phyloP scores from a whole-genome alignment of 2,329 filamentous ascomycete species.

The Epichloe amarillans region DNA sequence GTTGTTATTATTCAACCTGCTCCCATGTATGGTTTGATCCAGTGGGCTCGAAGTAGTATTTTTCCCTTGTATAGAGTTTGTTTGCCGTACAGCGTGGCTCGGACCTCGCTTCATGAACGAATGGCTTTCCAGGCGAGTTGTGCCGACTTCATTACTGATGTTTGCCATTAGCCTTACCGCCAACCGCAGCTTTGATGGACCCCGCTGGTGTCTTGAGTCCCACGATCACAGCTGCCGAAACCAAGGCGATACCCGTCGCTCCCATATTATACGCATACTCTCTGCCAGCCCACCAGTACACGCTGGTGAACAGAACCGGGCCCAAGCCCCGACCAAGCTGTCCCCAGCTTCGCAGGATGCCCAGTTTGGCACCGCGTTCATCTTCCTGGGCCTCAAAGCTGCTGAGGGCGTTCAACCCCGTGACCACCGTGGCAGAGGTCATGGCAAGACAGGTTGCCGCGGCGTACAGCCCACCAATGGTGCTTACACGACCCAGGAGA shows the following conservation, averaged over 20 bases:
- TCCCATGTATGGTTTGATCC: no score
- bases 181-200: conserved; percentile 4
- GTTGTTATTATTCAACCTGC: no score
- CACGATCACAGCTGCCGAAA: conserved; percentile 57
- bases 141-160: conserved; percentile 2
- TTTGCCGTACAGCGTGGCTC: background rate
- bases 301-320: conserved; percentile 77
- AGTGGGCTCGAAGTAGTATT: no score
- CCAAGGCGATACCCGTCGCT: conserved; percentile 63
- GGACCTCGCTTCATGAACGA: background rate
- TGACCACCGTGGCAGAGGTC: conserved; percentile 90
- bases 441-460: conserved; percentile 76
- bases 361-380: conserved; percentile 77
- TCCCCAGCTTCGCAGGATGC: conserved; percentile 67
- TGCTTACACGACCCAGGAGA: conserved; percentile 57
- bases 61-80: background rate
- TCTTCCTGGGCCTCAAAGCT: conserved; percentile 73
- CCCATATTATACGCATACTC: conserved; percentile 75
- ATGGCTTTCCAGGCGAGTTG: background rate
- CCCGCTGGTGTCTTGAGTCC: conserved; percentile 51
- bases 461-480: conserved; percentile 58
- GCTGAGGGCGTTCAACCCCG: conserved; percentile 78
- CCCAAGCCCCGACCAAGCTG: conserved; percentile 81
- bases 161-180: conserved; percentile 6
- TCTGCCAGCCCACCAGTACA: conserved; percentile 97